A percentile compares a stretch with the other conserved stretches of the same genome.
Conservation (phyloP, 495 filamentous ascomycete species). For the Neurospora hispaniola region DNA sequence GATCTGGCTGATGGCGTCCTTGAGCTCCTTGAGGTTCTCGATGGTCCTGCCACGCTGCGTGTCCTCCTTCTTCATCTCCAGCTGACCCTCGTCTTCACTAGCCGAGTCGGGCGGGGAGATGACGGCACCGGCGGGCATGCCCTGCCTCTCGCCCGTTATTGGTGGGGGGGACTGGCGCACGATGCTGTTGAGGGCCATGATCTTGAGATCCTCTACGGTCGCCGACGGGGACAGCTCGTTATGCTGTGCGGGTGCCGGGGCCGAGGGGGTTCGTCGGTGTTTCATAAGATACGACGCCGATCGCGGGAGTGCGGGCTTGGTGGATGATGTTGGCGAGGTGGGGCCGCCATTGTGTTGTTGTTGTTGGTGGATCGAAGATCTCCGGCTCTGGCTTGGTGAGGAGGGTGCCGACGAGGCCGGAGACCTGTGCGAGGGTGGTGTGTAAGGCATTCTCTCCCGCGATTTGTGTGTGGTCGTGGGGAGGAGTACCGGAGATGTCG, state of each 20-base stretch:
- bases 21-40: slow-evolving; percentile 62
- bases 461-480: neutral
- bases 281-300: slow-evolving; percentile 66
- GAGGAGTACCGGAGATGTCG: neutral
- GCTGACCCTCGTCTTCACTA: slow-evolving; percentile 58
- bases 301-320: slow-evolving; percentile 50
- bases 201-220: slow-evolving; percentile 41
- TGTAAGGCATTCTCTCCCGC: slow-evolving; percentile 69
- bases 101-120: slow-evolving; percentile 83
- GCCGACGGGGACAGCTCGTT: slow-evolving; percentile 32
- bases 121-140: slow-evolving; percentile 68
- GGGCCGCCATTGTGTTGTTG: slow-evolving; percentile 22
- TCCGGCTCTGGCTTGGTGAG: slow-evolving; percentile 50
- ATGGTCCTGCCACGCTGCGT: slow-evolving; percentile 36
- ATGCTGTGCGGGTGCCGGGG: slow-evolving; percentile 17
- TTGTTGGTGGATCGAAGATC: slow-evolving; percentile 40
- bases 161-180: slow-evolving; percentile 74
- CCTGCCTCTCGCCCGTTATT: slow-evolving; percentile 44
- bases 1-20: slow-evolving; percentile 73
- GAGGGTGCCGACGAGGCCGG: slow-evolving; percentile 59
- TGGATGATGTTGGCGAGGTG: neutral
- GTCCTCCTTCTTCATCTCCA: neutral
- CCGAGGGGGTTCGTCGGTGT: slow-evolving; percentile 38
- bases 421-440: slow-evolving; percentile 73
- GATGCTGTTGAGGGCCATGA: slow-evolving; percentile 37